Evolutionary conservation across 1,284 basidiomycete genomes (phyloP).

Genomic region (Malassezia nana): DNA sequence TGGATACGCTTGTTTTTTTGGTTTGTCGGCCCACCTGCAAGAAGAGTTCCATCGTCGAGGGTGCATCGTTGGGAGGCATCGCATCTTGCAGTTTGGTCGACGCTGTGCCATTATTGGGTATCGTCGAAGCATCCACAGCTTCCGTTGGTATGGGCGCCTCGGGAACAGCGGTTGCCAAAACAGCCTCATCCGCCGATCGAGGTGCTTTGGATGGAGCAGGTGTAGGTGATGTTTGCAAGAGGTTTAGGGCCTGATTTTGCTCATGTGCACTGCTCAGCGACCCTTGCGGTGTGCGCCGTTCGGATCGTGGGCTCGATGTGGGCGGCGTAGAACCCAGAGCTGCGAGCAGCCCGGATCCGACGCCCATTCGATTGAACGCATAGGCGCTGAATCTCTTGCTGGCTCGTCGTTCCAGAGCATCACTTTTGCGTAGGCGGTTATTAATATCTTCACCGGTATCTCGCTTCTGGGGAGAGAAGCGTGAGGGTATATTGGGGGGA

Average conservation of each 20-base stretch:
- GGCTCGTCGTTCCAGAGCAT: conserved; percentile 77
- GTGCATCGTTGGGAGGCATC: neutral
- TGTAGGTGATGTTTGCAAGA: neutral
- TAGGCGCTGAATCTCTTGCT: conserved; percentile 94
- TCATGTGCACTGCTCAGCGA: neutral
- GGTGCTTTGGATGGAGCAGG: neutral
- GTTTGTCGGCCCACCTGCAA: conserved; percentile 84
- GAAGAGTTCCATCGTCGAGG: conserved; percentile 55
- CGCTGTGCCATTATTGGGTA: neutral
- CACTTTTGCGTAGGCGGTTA: conserved; percentile 73
- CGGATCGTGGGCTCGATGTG: neutral
- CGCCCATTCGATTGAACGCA: conserved; percentile 85
- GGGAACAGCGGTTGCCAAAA: neutral
- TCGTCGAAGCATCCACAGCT: neutral
- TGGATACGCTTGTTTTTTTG: conserved; percentile 69
- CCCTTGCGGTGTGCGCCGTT: neutral
- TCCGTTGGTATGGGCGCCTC: neutral
- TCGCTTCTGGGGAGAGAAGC: neutral
- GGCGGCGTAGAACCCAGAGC: conserved; percentile 1
- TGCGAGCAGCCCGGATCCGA: conserved; percentile 18
- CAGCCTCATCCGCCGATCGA: neutral
- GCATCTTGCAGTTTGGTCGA: neutral
- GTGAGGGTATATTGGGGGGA: neutral
- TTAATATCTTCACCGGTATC: conserved; percentile 54
- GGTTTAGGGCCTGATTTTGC: neutral